Evolutionary conservation across 805 yeast genomes (phyloP), one percentile per base, ranked within the genome.

Genomic region (Candida ponderosae): DNA sequence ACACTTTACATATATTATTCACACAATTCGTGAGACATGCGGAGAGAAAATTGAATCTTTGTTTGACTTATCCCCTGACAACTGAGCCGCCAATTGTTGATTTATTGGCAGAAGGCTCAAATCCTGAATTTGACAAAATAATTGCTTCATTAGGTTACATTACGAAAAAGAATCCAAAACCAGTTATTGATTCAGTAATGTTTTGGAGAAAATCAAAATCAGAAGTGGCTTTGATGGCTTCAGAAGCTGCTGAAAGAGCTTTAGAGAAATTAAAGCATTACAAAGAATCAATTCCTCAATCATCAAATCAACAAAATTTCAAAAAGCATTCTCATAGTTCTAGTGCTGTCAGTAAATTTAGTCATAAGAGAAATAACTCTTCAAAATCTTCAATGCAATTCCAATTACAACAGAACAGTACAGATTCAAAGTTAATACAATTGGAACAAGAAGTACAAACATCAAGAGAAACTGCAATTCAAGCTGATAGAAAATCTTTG

Each of bases 151-250:
- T 93, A 38, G 98, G 98, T 8, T 85, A 85, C 55, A 85, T 93
- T 29, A 94, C 98, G 1, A 72, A 87, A 39, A 70, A 81, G 19
- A 85, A 87, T 46, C 97, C 97, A 0, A 89, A 87, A 53, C 95
- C 96, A 0, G 96, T 93, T 2, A 88, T 94, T 26, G 99, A 93
- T 57, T 87, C 95, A 6, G 95, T 93, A 41, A 89, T 93, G 97
- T 89, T 85, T 55, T 93, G 99, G 99, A 72, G 97, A 42, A 86
- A 90, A 56, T 77, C 90, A 2, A 93, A 93, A 57, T 79, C 94
- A 13, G 97, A 90, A 49, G 80, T 83, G 4, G 86, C 95, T 2
- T 74, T 76, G 21, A 64, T 72, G 58, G 77, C 82, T 1, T 70
- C 78, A 4, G 67, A 75, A 16, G 70, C 69, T 30, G 66, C 71